Evolutionary conservation across 768 basidiomycete species (phyloP), one percentile per base, ranked within the genome.

Genomic region (Psilocybe subaeruginosa): DNA sequence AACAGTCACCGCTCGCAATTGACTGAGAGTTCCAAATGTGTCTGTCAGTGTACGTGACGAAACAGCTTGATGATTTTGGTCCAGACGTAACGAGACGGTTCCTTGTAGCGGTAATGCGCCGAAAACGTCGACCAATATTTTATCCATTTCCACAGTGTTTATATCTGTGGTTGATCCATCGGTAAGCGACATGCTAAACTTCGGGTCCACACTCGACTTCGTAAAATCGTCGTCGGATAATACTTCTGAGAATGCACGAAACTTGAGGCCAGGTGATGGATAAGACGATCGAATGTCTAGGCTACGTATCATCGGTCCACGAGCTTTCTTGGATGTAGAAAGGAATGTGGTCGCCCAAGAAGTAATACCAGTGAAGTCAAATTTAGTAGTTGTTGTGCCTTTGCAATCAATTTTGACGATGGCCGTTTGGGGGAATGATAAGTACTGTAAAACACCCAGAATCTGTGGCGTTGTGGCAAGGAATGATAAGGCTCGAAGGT

Each of bases 401-500:
- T 8, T n/a, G 19, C 57, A 59, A 7, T 49, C 30, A 12, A 65
- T 39, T 17, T 55, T 51, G 14, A 57, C 35, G 30, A 33, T 49
- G 8, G 57, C 55, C 12, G 58, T 54, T 45, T 33, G 19, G 2
- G 58, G 61, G 50, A 59, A 56, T n/a, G 51, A 53, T 16, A 53
- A n/a, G 50, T 56, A 46, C 3, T 6, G 9, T 33, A 63, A 48
- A 54, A 60, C 41, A 39, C 12, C 12, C 54, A 50, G 23, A n/a
- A 56, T 6, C 50, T 61, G 59, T 33, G 46, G 2, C 31, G 31
- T 30, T 48, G 48, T 12, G 11, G 31, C 52, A 12, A 47, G 17
- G 0, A 56, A 2, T 35, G n/a, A 30, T 9, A 61, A 30, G 16
- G 2, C 17, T 50, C 52, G 56, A 27, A 62, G 54, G 45, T 23